These are phyloP conservation scores for Botryotinia globosa DNA, from an alignment of 2,329 filamentous ascomycete genomes.

Conservation along the genomic window DNA sequence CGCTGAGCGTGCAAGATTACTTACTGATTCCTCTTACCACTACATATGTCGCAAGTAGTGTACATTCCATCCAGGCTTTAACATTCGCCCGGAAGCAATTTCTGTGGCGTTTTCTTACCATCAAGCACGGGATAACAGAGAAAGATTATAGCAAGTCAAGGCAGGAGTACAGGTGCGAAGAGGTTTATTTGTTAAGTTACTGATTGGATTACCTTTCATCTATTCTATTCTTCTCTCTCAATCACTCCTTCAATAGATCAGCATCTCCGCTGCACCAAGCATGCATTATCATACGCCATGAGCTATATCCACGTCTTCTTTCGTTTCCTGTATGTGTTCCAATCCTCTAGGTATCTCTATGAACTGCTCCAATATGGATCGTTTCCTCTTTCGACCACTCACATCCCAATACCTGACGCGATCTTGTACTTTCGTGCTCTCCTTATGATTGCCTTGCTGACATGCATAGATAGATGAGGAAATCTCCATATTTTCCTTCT, in stretches of 20 bases:
- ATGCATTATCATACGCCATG: neutral
- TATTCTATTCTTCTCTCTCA: neutral
- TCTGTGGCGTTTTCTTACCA: neutral
- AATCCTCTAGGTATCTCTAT: neutral
- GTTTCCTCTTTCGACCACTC: neutral
- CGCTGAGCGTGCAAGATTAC: neutral
- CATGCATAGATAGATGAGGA: conserved; percentile 14
- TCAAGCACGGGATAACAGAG: neutral
- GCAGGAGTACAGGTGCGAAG: neutral
- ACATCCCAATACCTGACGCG: neutral
- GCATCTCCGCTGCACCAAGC: neutral
- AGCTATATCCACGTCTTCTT: neutral
- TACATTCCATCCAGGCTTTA: neutral
- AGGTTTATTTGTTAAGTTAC: neutral
- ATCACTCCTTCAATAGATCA: conserved; percentile 1
- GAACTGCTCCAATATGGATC: neutral
- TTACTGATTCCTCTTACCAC: neutral
- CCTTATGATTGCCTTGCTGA: neutral
- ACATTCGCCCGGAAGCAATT: neutral
- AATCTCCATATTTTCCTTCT: neutral
- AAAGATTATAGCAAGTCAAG: neutral
- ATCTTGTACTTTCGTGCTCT: neutral
- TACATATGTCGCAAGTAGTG: neutral
- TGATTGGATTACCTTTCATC: neutral
- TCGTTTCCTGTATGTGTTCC: neutral